Base-by-base conservation (phyloP, 768 basidiomycete genomes). In the Butyriboletus loyo region DNA sequence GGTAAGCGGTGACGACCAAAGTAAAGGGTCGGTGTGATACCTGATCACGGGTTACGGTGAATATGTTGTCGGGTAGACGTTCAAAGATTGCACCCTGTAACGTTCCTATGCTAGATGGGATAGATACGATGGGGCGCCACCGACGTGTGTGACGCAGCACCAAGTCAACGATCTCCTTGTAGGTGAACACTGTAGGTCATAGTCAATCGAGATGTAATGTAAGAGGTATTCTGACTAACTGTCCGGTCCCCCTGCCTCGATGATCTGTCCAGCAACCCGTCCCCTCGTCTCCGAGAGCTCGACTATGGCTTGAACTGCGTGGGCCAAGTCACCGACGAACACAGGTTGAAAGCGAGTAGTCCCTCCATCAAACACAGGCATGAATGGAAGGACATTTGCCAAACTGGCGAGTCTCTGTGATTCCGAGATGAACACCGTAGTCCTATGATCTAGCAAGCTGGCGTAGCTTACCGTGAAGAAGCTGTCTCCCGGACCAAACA, bases 311-410 rank as follows among this genome's bases (percentile, higher is more conserved):
- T 85, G 85, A 4, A 89, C 78, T 6, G 79, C 74, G 24, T 73
- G 70, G 10, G 83, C 85, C 28, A 92, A 58, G 63, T 92, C 87
- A 0, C 79, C 84, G 1, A 82, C 86, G 61, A 82, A 89, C 11
- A 89, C 82, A 13, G 88, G 87, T 58, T 89, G 87, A 62, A 89
- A 89, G 24, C 70, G 75, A 7, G 85, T 72, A 10, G 57, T 67
- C 2, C 89, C 88, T n/a, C 84, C 84, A 9, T 80, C 84, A 61
- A 88, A 89, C 6, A 90, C 85, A n/a, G 87, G 88, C 25, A 89
- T 66, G 63, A 87, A 83, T 2, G 87, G 87, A 31, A 89, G 67
- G 54, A 79, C 73, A 45, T 72, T 74, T 1, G 85, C 79, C 27
- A 90, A 66, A 25, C 70, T 74, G 28, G 83, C 81, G 60, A 90